These are phyloP conservation scores for Bruguiera sexangula DNA, from an alignment of 345 rosid genomes.

Conservation along the genomic window DNA sequence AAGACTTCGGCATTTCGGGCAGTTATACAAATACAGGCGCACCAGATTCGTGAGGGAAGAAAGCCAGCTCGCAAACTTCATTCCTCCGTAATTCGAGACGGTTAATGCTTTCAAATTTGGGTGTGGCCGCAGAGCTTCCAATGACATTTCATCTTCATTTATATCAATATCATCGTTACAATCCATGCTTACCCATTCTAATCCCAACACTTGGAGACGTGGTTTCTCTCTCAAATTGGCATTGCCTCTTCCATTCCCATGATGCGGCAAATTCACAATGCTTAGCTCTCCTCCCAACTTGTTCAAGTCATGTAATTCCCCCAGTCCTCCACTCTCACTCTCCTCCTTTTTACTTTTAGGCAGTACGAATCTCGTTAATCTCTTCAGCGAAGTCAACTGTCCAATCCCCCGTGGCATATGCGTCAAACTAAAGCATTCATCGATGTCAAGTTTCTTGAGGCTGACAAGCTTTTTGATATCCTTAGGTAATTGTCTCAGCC, in stretches of 20 bases:
- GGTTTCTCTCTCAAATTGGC: slow-evolving; percentile 18
- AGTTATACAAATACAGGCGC: not conserved
- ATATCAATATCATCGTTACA: not conserved
- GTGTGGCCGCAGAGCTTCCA: slow-evolving; percentile 18
- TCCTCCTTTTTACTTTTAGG: not conserved
- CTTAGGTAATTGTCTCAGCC: slow-evolving; percentile 2
- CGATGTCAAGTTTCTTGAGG: slow-evolving; percentile 3
- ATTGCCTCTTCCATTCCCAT: not conserved
- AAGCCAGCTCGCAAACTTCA: slow-evolving; percentile 12
- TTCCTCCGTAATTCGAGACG: slow-evolving; percentile 14
- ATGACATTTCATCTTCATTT: not conserved
- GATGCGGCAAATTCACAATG: not conserved
- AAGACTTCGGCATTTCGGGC: slow-evolving; percentile 7
- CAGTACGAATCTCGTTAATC: slow-evolving; percentile 12
- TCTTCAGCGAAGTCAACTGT: slow-evolving; percentile 20
- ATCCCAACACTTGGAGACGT: slow-evolving; percentile 3
- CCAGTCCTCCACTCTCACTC: not conserved
- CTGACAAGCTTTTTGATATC: slow-evolving; percentile 8
- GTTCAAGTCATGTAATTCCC: slow-evolving; percentile 17
- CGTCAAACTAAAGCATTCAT: not conserved
- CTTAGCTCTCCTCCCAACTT: slow-evolving; percentile 9
- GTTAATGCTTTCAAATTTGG: slow-evolving; percentile 11
- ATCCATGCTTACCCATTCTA: not conserved
- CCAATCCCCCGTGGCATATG: slow-evolving; percentile 26
- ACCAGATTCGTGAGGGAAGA: slow-evolving; percentile 7